These are phyloP conservation scores for Syncephalis plumigaleata DNA, from an alignment of 371 early-diverging fungal genomes.

Conservation along the genomic window DNA sequence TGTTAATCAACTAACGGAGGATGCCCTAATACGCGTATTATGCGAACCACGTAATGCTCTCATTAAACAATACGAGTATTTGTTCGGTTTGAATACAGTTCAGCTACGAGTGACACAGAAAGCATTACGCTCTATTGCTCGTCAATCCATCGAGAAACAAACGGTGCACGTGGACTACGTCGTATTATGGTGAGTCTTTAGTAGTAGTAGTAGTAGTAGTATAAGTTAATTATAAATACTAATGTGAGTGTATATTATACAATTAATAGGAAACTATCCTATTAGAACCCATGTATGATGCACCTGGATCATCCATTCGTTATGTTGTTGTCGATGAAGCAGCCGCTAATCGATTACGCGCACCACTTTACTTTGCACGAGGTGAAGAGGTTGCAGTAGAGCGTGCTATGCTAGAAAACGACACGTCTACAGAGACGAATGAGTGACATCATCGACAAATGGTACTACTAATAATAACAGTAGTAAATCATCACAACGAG, in stretches of 20 bases:
- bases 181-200: conserved; percentile 45
- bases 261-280: conserved; percentile 47
- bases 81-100: conserved; percentile 50
- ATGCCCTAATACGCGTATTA: conserved; percentile 57
- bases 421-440: neutral
- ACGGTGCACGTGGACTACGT: conserved; percentile 84
- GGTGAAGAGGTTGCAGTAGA: conserved; percentile 20
- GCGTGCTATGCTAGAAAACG: neutral
- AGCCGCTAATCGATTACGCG: conserved; percentile 31
- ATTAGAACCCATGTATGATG: conserved; percentile 66
- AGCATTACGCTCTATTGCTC: conserved; percentile 51
- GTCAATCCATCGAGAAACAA: conserved; percentile 57
- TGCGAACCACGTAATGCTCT: conserved; percentile 75
- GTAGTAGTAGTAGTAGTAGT: neutral
- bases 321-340: conserved; percentile 52
- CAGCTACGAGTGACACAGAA: conserved; percentile 50
- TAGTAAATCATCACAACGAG: too few relatives aligned
- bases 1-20: conserved; percentile 44
- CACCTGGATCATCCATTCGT: conserved; percentile 49
- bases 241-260: neutral
- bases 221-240: neutral
- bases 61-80: conserved; percentile 60
- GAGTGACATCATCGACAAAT: too few relatives aligned
- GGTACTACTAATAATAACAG: too few relatives aligned
- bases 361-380: conserved; percentile 38